Percentiles rank a stretch among this genome's conserved stretches.
These are phyloP conservation scores for Nicotiana knightiana DNA, from an alignment of 257 asterid genomes.

Conservation along the genomic window DNA sequence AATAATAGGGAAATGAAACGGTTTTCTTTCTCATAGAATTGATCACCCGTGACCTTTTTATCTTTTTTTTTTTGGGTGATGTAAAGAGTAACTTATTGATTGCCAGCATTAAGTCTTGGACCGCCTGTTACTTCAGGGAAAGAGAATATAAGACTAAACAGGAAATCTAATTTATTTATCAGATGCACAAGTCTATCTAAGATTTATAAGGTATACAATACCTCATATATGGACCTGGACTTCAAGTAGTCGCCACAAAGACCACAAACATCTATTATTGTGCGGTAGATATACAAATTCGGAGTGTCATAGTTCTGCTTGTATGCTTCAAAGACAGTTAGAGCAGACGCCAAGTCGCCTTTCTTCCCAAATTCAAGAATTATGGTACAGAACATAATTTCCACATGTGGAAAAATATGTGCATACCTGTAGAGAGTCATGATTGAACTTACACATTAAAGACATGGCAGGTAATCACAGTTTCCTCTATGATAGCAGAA, in stretches of 20 bases:
- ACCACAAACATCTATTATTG: slow-evolving; percentile 91
- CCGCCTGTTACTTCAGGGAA: no score
- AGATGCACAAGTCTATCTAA: neutral
- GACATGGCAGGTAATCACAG: neutral
- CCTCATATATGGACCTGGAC: slow-evolving; percentile 84
- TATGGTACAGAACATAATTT: slow-evolving; percentile 55
- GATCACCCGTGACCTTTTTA: neutral
- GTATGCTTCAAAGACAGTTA: slow-evolving; percentile 64
- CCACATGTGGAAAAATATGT: slow-evolving; percentile 40
- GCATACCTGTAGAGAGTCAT: slow-evolving; percentile 58
- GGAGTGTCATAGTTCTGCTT: slow-evolving; percentile 47
- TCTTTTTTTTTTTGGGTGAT: no score
- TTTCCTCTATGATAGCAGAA: neutral
- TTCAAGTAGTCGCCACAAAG: slow-evolving; percentile 81
- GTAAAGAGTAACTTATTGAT: neutral
- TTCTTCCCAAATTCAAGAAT: slow-evolving; percentile 83
- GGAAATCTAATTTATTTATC: neutral
- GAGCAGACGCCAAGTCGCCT: slow-evolving; percentile 65
- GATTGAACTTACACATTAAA: neutral
- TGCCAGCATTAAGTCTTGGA: neutral
- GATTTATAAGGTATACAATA: slow-evolving; percentile 23
- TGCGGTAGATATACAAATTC: slow-evolving; percentile 69
- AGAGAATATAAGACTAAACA: neutral
- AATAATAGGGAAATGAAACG: neutral
- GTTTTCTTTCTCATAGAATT: neutral